Base-by-base conservation (phyloP, 257 asterid genomes). In the Dorcoceras hygrometricum region DNA sequence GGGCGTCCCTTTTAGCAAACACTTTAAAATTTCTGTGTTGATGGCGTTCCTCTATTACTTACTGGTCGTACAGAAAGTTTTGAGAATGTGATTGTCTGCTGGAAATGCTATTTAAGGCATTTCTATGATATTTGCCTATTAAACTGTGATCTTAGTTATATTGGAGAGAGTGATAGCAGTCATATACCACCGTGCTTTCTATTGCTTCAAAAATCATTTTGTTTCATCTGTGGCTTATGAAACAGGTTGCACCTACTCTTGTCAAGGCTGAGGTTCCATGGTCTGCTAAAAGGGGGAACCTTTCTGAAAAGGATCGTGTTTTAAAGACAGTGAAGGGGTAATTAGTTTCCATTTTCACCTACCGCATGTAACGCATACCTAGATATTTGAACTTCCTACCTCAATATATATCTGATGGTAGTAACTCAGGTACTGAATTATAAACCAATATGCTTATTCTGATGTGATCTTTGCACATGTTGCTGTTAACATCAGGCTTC, bases 311-410 rank as follows among this genome's bases (percentile, higher is more conserved):
- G 65, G 97, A 78, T 4, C 96, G 90, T 57, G 97, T 90, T 70
- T 69, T 84, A 78, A 94, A 94, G 80, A 78, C 97, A 32, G 96
- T 94, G 56, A 90, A 94, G 82, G 99, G 99, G 99, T 87, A 89
- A 81, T 23, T 23, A 31, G 57, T 63, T 65, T 46, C 54, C 20
- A 46, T 46, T 57, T 68, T 14, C 43, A 19, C 28, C 59, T 68
- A 48, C 61, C 58, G 31, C 62, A 48, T 65, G 43, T 65, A n/a
- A 43, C 53, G 67, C 71, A 20, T 8, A n/a, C 32, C 53, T 43
- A 27, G 32, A 46, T 58, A 53, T 12, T 14, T 59, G 53, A 36
- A 60, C 34, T 36, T 18, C 57, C 66, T 71, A 27, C 54, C 4
- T 31, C 7, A 12, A 27, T 54, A 26, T 23, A 59, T 59, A 16